Base-by-base conservation (phyloP, 1,139 yeast genomes). In the Eremothecium coryli region DNA sequence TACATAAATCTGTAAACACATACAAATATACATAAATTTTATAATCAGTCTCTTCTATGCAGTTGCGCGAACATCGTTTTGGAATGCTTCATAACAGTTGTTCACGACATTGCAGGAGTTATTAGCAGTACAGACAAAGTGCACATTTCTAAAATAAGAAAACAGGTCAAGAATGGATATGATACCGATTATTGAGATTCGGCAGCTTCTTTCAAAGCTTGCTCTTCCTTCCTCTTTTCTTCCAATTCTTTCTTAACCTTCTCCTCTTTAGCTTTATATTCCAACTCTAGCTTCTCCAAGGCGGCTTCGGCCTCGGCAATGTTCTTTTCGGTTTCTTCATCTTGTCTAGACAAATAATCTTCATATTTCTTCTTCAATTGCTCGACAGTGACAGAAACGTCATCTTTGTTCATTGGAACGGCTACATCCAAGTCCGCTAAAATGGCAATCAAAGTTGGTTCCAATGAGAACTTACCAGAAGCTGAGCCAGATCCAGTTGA, bases 371-470 rank as follows among this genome's bases (percentile, higher is more conserved):
- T 73, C 68, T 78, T 76, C 62, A 90, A 73, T 49, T 75, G 68
- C 41, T 68, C 75, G 50, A 82, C 61, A 44, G 93, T 75, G 35
- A 63, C 62, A 31, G 80, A 69, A 45, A 82, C 77, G 38, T 82
- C 93, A 18, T 79, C 93, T 48, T 73, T 66, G 52, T 78, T 72
- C 42, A 79, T 68, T 55, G 99, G 99, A 48, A 88, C 75, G 36
- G 82, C 69, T 45, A 90, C 73, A 43, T 78, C 76, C 58, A 88
- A 73, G 51, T 81, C 79, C 44, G 85, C 70, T 50, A 93, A 73
- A 40, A 82, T 73, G 46, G 80, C 78, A 53, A 90, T 78, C 45
- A 85, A 71, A 43, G 78, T 80, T 39, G 94, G 81, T 56, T 88
- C 90, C 52, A 90, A 73, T 42, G 79, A 70, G 59, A 86, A 79